A percentile compares a stretch with the other conserved stretches of the same genome.
phyloP scores from a whole-genome alignment of 192 early-diverging fungal species.

The Linnemannia elongata region DNA sequence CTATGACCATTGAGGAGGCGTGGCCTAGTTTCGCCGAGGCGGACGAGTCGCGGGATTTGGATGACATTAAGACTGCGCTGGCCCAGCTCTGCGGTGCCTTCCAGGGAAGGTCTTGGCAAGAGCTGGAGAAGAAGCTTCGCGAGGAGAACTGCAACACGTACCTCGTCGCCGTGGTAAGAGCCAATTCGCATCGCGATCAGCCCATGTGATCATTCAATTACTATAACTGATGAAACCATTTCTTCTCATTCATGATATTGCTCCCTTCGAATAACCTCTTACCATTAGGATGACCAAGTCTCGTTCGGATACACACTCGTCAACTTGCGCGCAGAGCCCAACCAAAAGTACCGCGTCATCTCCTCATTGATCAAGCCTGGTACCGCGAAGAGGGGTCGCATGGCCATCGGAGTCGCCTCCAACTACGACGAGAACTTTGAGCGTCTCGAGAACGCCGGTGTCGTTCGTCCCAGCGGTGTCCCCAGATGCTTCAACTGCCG shows the following conservation, averaged over 20 bases:
- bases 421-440: slow-evolving; percentile 41
- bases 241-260: neutral
- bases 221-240: neutral
- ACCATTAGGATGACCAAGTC: slow-evolving; percentile 21
- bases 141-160: slow-evolving; percentile 49
- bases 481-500: slow-evolving; percentile 64
- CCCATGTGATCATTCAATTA: neutral
- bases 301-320: slow-evolving; percentile 53
- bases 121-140: slow-evolving; percentile 34
- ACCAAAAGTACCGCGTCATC: slow-evolving; percentile 35
- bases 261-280: neutral
- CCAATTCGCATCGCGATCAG: neutral
- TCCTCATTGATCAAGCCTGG: slow-evolving; percentile 47
- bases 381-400: slow-evolving; percentile 35
- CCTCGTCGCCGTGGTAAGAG: slow-evolving; percentile 31
- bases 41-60: slow-evolving; percentile 36
- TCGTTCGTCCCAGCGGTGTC: slow-evolving; percentile 45
- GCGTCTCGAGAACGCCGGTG: slow-evolving; percentile 21
- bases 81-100: slow-evolving; percentile 21
- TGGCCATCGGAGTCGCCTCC: slow-evolving; percentile 36
- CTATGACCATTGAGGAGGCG: slow-evolving; percentile 20
- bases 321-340: slow-evolving; percentile 31
- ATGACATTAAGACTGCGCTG: slow-evolving; percentile 39
- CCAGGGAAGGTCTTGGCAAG: slow-evolving; percentile 23
- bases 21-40: slow-evolving; percentile 41